Base-by-base conservation (phyloP, 2,329 filamentous ascomycete genomes). In the Colletotrichum sp. region DNA sequence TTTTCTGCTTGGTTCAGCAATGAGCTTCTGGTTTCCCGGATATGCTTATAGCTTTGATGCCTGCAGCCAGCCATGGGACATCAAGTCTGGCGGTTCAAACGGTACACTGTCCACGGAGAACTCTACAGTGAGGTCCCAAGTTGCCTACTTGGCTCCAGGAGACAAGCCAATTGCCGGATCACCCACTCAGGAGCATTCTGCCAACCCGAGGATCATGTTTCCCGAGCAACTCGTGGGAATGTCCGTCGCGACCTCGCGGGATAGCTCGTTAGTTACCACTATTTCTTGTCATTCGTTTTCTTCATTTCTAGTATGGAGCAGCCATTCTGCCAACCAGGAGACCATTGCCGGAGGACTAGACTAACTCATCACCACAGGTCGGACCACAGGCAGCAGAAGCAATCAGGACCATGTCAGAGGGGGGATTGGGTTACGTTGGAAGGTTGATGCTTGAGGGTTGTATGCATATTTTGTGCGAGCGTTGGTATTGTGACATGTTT, bases 201-300 rank as follows among this genome's bases (percentile, higher is more conserved):
- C 69, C 30, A 30, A 36, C 15, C 19, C n/a, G 9, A 15, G 69
- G 63, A 68, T 22, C 13, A 57, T 29, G 19, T 19, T 52, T 27
- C 66, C 49, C 30, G 25, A 22, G 64, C 29, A 49, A 19, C 11
- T 52, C 29, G 59, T 36, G 34, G 74, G 70, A 76, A 27, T 52
- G 55, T 36, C 19, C 22, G 25, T n/a, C 22, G 59, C 59, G 34
- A 49, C 30, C 64, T 44, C 44, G 32, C 22, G 57, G 57, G 71
- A 69, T 29, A 73, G 57, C 70, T 76, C 70, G 74, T 76, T 73
- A 76, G 74, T 76, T 44, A 76, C 70, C 74, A 73, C 70, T 69
- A 65, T 76, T 76, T 30, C 70, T 73, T 73, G 16, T 69, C 49
- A 16, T 62, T 32, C 6, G 6, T 32, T 13, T 25, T 36, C 15